Evolutionary conservation across 768 basidiomycete genomes (phyloP), one percentile per base, ranked within the genome.

Genomic region (Rhodosporidiobolus odoratus): DNA sequence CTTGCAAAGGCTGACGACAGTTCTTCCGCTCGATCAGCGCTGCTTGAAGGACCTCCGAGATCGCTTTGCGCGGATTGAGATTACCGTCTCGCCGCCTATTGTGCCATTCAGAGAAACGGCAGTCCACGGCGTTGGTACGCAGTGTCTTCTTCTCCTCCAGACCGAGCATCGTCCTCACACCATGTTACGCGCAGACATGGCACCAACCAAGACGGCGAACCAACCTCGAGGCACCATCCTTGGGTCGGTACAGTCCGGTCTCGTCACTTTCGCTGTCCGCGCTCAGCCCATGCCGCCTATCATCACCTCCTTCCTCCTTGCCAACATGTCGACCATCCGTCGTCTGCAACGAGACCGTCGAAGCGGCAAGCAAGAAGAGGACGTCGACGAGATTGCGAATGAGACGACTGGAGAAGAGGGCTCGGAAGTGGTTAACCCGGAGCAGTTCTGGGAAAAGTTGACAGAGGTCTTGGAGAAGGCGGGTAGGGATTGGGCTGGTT

Each of bases 71-170:
- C 85, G 87, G 69, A 87, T 97, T 41, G 91, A 91, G 57, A 93
- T 99, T 38, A 92, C 93, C 75, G 88, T 89, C 3, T 97, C 94
- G 2, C 87, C 92, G 75, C 93, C 94, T 0, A 97, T 98, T 66
- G 96, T 99, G 4, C 96, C 96, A 17, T 99, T 97, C 83, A 85
- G 96, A 48, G 96, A 98, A 80, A 97, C 96, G 0, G 90, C 91
- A 0, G 85, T 95, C 21, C 89, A 86, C 75, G 91, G 84, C 5
- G 77, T 83, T 75, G 92, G 92, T 90, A 77, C 74, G 80, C 65
- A 32, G 8, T 16, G 19, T n/a, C 25, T 30, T 13, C 5, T 45
- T 40, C 35, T 10, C 3, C 8, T 38, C 12, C 6, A 40, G n/a
- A 41, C 16, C 10, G 53, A 56, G 48, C 52, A 48, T 4, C 23